Evolutionary conservation across 108 stramenopile species (phyloP).

Genomic region (Skeletonema tropicum): DNA sequence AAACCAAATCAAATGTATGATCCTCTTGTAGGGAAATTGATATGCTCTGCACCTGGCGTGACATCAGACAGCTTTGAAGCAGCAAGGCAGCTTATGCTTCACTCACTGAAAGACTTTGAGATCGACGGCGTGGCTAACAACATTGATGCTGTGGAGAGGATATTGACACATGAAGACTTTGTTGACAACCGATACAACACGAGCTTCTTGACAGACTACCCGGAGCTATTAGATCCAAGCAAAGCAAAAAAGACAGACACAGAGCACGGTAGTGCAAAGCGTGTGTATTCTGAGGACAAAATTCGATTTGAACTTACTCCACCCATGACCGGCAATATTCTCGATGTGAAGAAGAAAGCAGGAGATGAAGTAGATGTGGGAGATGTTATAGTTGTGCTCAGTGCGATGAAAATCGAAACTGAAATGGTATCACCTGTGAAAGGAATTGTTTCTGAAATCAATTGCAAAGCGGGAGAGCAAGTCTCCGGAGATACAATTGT

Average conservation of each 20-base stretch:
- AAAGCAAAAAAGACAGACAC: slow-evolving; percentile 18
- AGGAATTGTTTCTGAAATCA: slow-evolving; percentile 56
- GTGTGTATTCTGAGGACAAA: slow-evolving; percentile 39
- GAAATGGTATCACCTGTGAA: slow-evolving; percentile 64
- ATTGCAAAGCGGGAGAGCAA: slow-evolving; percentile 58
- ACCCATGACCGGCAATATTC: slow-evolving; percentile 81
- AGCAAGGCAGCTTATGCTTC: slow-evolving; percentile 53
- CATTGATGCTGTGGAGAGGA: slow-evolving; percentile 58
- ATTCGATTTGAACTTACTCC: slow-evolving; percentile 60
- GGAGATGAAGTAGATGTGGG: slow-evolving; percentile 75
- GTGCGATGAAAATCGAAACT: slow-evolving; percentile 91
- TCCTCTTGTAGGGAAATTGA: slow-evolving; percentile 80
- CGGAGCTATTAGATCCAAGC: slow-evolving; percentile 42
- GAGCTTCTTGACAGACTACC: slow-evolving; percentile 63
- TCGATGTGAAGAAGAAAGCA: slow-evolving; percentile 59
- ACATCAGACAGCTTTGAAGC: slow-evolving; percentile 49
- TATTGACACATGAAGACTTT: slow-evolving; percentile 71
- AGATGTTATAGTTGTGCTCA: slow-evolving; percentile 73
- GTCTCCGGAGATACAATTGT: slow-evolving; percentile 63
- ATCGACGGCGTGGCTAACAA: slow-evolving; percentile 76
- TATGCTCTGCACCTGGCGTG: slow-evolving; percentile 74
- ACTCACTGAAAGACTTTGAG: slow-evolving; percentile 67
- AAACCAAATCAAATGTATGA: slow-evolving; percentile 83
- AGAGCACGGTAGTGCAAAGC: slow-evolving; percentile 36
- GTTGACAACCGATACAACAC: slow-evolving; percentile 61